A percentile compares a stretch with the other conserved stretches of the same genome.
phyloP scores from a whole-genome alignment of 140 eudicot genomes.

The Oenanthe javanica region DNA sequence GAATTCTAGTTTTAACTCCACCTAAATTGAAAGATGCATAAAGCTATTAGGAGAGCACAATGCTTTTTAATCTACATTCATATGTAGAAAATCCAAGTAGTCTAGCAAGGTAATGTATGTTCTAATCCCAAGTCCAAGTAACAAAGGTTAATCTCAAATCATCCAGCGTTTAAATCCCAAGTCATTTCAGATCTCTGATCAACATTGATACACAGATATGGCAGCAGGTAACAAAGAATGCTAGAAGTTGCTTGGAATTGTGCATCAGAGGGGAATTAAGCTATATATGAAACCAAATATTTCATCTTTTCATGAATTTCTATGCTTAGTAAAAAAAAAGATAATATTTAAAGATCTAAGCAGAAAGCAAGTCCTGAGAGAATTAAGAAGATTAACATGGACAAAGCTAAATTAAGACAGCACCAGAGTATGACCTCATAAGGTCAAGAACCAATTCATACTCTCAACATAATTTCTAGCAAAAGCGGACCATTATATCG shows the following conservation, averaged over 20 bases:
- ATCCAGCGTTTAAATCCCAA: not conserved
- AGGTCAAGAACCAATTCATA: not conserved
- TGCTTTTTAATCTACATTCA: not conserved
- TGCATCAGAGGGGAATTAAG: not conserved
- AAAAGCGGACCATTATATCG: not conserved
- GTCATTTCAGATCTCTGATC: not conserved
- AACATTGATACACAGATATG: not conserved
- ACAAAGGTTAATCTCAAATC: not conserved
- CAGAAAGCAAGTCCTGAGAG: not conserved
- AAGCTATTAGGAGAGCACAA: constrained; percentile 6
- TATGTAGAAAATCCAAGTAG: not conserved
- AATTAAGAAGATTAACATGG: not conserved
- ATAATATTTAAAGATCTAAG: too few relatives aligned
- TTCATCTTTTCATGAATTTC: too few relatives aligned
- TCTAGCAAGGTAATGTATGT: not conserved
- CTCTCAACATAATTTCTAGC: not conserved
- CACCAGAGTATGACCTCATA: not conserved
- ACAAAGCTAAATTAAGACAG: not conserved
- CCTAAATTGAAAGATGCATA: constrained; percentile 27
- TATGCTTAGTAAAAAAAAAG: not conserved
- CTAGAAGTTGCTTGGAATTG: too few relatives aligned
- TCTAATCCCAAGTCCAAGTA: not conserved
- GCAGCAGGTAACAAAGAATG: not conserved
- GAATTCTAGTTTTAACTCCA: constrained; percentile 59
- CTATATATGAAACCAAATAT: not conserved